Evolutionary conservation across 345 rosid species (phyloP).

Genomic region (Murraya koenigii): DNA sequence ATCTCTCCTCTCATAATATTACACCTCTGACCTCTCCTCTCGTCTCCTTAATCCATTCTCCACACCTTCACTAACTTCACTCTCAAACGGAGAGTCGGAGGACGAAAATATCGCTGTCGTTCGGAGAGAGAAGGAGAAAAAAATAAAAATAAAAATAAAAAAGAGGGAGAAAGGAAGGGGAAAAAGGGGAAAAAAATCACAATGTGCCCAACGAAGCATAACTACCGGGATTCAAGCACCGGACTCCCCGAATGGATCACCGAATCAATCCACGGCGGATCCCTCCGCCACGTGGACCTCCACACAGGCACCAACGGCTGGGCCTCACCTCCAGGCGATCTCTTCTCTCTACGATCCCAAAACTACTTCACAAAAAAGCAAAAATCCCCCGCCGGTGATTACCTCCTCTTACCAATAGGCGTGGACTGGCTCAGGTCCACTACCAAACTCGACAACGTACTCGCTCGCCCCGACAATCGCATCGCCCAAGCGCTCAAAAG

Average conservation of each 20-base stretch:
- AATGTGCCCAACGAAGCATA: conserved; percentile 60
- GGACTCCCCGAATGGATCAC: conserved; percentile 55
- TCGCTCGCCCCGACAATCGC: conserved; percentile 79
- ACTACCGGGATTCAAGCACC: conserved; percentile 35
- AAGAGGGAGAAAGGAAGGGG: neutral
- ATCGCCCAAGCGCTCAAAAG: conserved; percentile 54
- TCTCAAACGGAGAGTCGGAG: neutral
- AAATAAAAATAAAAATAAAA: too few relatives aligned
- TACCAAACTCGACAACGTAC: conserved; percentile 67
- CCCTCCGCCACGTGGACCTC: conserved; percentile 74
- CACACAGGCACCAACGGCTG: conserved; percentile 74
- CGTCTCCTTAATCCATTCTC: neutral
- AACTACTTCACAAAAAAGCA: conserved; percentile 52
- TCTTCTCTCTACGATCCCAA: conserved; percentile 68
- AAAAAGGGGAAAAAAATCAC: neutral
- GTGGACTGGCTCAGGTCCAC: conserved; percentile 84
- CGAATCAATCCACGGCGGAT: conserved; percentile 68
- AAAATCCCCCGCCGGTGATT: conserved; percentile 69
- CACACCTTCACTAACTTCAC: neutral
- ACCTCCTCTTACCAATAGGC: conserved; percentile 75
- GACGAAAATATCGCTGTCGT: neutral
- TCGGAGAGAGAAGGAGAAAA: too few relatives aligned
- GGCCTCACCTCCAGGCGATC: conserved; percentile 90
- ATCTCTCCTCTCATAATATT: neutral
- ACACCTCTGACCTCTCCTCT: neutral